These are phyloP conservation scores for Kwoniella dejecticola DNA, from an alignment of 768 basidiomycete species.

Conservation along the genomic window DNA sequence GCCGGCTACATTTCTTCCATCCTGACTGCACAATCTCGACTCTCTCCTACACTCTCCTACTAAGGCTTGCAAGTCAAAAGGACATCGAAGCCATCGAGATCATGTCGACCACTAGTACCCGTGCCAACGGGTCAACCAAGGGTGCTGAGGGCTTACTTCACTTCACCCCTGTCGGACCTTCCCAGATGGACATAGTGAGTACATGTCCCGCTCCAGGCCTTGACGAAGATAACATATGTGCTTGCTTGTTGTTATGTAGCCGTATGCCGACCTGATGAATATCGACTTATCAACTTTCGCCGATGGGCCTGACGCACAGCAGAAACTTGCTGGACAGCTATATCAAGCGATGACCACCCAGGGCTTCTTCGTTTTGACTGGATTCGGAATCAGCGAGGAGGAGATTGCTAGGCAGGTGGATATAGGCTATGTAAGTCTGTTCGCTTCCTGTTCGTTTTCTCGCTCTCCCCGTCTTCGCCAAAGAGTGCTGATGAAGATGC, in stretches of 20 bases:
- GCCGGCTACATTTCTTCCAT: too few relatives aligned
- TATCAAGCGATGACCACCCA: slow-evolving; percentile 21
- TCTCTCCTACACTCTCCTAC: too few relatives aligned
- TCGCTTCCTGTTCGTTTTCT: not conserved
- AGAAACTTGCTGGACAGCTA: slow-evolving; percentile 11
- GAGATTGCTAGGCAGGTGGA: slow-evolving; percentile 23
- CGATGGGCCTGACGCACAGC: slow-evolving; percentile 18
- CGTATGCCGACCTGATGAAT: slow-evolving; percentile 22
- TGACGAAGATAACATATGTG: not conserved
- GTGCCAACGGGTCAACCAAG: too few relatives aligned
- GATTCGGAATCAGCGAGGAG: slow-evolving; percentile 13
- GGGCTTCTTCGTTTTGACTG: slow-evolving; percentile 25
- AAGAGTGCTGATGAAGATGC: too few relatives aligned
- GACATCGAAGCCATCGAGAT: too few relatives aligned
- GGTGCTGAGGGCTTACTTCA: not conserved
- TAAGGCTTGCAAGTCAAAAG: too few relatives aligned
- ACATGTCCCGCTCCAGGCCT: not conserved
- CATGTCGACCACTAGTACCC: too few relatives aligned
- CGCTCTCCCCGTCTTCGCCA: too few relatives aligned
- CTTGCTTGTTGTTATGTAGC: slow-evolving; percentile 1
- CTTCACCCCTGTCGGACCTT: not conserved
- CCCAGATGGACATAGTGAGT: slow-evolving; percentile 1
- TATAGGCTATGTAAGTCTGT: slow-evolving; percentile 24
- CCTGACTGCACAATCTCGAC: too few relatives aligned
- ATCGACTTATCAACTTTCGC: slow-evolving; percentile 19